These are phyloP conservation scores for Passiflora organensis DNA, from an alignment of 345 rosid genomes.

Conservation along the genomic window DNA sequence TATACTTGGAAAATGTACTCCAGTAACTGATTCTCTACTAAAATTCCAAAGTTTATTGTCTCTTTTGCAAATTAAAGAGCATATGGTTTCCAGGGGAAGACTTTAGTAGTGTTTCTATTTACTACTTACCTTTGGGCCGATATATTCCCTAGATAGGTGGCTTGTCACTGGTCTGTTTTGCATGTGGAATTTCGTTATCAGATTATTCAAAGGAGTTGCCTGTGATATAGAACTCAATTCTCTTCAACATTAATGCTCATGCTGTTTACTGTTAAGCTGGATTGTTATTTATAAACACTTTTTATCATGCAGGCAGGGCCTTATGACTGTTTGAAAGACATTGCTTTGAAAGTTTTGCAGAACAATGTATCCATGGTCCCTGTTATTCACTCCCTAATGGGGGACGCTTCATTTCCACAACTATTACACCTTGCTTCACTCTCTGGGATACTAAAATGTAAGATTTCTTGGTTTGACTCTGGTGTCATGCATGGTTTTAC, in stretches of 20 bases:
- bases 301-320: conserved; percentile 75
- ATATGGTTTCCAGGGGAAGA: neutral
- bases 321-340: conserved; percentile 73
- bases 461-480: conserved; percentile 23
- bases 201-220: neutral
- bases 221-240: neutral
- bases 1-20: neutral
- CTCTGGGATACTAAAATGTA: conserved; percentile 87
- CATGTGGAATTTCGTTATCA: neutral
- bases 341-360: conserved; percentile 74
- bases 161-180: neutral
- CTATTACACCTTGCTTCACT: conserved; percentile 90
- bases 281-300: neutral
- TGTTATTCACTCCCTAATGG: conserved; percentile 48
- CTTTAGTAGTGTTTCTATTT: neutral
- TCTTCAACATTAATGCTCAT: neutral
- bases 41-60: neutral
- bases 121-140: neutral
- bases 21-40: too few species aligned
- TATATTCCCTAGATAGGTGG: neutral
- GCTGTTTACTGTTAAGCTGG: neutral
- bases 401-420: conserved; percentile 67
- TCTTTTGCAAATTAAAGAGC: neutral
- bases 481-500: conserved; percentile 11
- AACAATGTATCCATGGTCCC: conserved; percentile 77